Evolutionary conservation across 441 rosid species (phyloP), one percentile per base, ranked within the genome.

Genomic region (Euphorbia celastroides): DNA sequence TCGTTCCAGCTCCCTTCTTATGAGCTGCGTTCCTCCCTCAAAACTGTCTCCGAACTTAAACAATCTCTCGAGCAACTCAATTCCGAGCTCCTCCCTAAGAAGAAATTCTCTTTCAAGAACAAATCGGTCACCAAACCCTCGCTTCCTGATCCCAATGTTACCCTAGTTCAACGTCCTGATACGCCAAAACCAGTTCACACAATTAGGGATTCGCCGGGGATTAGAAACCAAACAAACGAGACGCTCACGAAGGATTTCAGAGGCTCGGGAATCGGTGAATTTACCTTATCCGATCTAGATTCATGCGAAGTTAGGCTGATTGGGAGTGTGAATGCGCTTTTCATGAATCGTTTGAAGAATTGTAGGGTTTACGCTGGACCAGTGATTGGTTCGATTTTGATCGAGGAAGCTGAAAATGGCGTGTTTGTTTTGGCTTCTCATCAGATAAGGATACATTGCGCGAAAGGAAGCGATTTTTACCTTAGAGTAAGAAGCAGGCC

Each of bases 401-500:
- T 92, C 0, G 98, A 92, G 69, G 87, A 81, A 16, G 93, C 80
- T 19, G 93, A 93, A 48, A 78, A 76, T 5, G 88, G 97, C 70
- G 68, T 80, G 27, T 79, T 90, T 34, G 84, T 85, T 22, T 61
- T 88, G 74, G 94, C 96, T 5, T 87, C 98, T 16, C 97, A 93
- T 83, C 98, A 93, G 84, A 88, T 90, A 34, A 74, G 97, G 71
- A 82, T 93, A 60, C 97, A 92, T 77, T 66, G 65, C 32, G 92
- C 88, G 0, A 83, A 58, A 54, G 71, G 62, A 22, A 70, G 88
- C 71, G 92, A 86, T 75, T 90, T 93, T 70, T 90, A 90, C 78
- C 38, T 90, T 77, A 83, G 94, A 67, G 91, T 83, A 60, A 85
- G 97, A 75, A 92, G 97, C 60, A 79, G 92, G 74, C 97, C 94